Evolutionary conservation across 768 basidiomycete genomes (phyloP).

Genomic region (Galerina sulciceps): DNA sequence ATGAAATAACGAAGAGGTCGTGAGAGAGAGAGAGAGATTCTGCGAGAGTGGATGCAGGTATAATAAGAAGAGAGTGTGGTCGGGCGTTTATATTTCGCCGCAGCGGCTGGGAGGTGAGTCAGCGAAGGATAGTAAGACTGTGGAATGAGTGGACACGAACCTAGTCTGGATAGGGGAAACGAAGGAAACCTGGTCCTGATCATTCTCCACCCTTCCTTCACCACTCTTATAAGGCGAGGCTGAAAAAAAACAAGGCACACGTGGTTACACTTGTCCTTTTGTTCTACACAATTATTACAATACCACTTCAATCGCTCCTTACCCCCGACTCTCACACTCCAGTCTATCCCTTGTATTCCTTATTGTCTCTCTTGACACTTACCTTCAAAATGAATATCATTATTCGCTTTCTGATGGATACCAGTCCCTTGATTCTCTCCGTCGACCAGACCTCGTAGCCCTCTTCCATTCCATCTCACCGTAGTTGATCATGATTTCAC

Average conservation of each 20-base stretch:
- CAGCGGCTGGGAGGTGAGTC: constrained; percentile 7
- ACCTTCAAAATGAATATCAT: constrained; percentile 9
- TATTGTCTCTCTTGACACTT: constrained; percentile 11
- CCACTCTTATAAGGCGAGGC: constrained; percentile 20
- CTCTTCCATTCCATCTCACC: background rate
- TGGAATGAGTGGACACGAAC: constrained; percentile 18
- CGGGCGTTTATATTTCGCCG: constrained; percentile 21
- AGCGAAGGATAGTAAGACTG: constrained; percentile 11
- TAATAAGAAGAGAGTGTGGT: constrained; percentile 18
- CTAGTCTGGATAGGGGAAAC: constrained; percentile 25
- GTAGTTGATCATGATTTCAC: background rate
- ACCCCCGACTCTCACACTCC: constrained; percentile 19
- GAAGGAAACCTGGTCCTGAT: constrained; percentile 35
- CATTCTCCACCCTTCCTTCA: background rate
- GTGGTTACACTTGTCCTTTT: constrained; percentile 21
- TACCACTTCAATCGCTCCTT: too few species aligned
- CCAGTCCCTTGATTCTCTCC: background rate
- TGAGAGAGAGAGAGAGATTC: constrained; percentile 34
- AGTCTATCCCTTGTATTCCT: constrained; percentile 15
- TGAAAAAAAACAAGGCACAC: constrained; percentile 19
- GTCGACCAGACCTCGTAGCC: background rate
- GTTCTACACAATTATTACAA: constrained; percentile 28
- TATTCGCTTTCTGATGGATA: background rate
- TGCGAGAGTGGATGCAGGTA: constrained; percentile 18
- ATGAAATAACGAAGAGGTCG: constrained; percentile 27